These are phyloP conservation scores for Yamadazyma scolyti DNA, from an alignment of 805 yeast genomes.

Conservation along the genomic window DNA sequence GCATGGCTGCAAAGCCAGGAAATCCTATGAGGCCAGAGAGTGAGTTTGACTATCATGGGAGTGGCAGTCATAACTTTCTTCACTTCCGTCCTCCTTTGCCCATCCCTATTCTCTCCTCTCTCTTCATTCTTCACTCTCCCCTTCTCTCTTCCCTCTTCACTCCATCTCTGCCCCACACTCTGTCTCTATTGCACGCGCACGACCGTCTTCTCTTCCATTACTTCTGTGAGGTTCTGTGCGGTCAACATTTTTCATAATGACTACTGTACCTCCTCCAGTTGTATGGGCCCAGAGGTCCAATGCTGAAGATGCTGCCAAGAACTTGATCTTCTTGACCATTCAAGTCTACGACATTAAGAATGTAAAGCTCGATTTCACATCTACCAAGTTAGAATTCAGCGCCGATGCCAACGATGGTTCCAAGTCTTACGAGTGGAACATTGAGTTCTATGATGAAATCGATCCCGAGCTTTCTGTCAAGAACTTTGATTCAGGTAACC, in stretches of 20 bases:
- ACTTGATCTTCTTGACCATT: constrained; percentile 71
- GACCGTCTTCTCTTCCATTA: too few relatives aligned
- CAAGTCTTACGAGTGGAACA: constrained; percentile 54
- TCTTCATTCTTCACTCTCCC: too few relatives aligned
- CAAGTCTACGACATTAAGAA: constrained; percentile 65
- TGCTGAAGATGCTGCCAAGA: constrained; percentile 67
- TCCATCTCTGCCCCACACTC: too few relatives aligned
- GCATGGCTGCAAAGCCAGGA: constrained; percentile 1
- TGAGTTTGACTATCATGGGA: too few relatives aligned
- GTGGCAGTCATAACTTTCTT: too few relatives aligned
- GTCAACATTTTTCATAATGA: too few relatives aligned
- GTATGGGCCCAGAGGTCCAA: constrained; percentile 97
- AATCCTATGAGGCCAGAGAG: not conserved
- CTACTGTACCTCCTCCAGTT: constrained; percentile 44
- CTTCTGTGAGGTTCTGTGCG: too few relatives aligned
- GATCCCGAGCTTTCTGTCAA: constrained; percentile 62
- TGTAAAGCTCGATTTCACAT: constrained; percentile 59
- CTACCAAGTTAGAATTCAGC: constrained; percentile 48
- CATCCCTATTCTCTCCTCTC: too few relatives aligned
- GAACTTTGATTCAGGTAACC: constrained; percentile 54
- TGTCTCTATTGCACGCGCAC: too few relatives aligned
- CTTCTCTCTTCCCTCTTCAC: too few relatives aligned
- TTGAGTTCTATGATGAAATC: constrained; percentile 76
- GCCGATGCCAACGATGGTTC: constrained; percentile 38
- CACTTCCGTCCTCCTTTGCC: too few relatives aligned